These are phyloP conservation scores for Leersia perrieri DNA, from an alignment of 176 grass and related monocot genomes.

Conservation along the genomic window DNA sequence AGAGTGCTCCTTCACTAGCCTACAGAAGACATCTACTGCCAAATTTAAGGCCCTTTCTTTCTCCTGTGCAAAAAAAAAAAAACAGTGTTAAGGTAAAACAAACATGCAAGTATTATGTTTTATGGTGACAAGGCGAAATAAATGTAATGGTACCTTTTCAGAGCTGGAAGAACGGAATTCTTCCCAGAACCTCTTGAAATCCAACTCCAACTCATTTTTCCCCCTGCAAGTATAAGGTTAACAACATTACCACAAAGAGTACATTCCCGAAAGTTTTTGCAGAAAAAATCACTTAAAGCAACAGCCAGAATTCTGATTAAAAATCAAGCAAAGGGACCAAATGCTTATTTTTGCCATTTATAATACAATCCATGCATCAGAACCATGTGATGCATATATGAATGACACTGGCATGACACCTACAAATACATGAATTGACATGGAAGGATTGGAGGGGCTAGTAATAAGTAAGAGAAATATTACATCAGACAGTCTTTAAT, in stretches of 20 bases:
- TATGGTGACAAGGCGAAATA: constrained; percentile 19
- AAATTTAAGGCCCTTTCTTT: constrained; percentile 97
- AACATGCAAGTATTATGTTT: constrained; percentile 16
- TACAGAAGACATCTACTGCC: constrained; percentile 97
- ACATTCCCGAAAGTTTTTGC: neutral
- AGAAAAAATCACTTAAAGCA: constrained; percentile 23
- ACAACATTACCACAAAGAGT: constrained; percentile 22
- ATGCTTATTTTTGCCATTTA: constrained; percentile 10
- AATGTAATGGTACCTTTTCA: constrained; percentile 62
- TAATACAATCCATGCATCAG: constrained; percentile 15
- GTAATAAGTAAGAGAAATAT: constrained; percentile 6
- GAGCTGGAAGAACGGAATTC: constrained; percentile 98
- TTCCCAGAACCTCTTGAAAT: constrained; percentile 98
- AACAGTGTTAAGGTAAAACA: constrained; percentile 33
- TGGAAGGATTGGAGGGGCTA: constrained; percentile 14
- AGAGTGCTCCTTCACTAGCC: constrained; percentile 93
- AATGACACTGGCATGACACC: constrained; percentile 7
- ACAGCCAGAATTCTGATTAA: constrained; percentile 9
- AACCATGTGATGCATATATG: constrained; percentile 14
- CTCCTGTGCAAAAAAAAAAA: constrained; percentile 65
- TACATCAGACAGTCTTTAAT: constrained; percentile 1
- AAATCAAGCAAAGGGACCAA: constrained; percentile 7
- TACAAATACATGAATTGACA: constrained; percentile 6
- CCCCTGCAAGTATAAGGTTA: constrained; percentile 50
- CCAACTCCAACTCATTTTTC: constrained; percentile 84